Evolutionary conservation across 1,139 yeast genomes (phyloP).

Genomic region (Suhomyces guaymorum): DNA sequence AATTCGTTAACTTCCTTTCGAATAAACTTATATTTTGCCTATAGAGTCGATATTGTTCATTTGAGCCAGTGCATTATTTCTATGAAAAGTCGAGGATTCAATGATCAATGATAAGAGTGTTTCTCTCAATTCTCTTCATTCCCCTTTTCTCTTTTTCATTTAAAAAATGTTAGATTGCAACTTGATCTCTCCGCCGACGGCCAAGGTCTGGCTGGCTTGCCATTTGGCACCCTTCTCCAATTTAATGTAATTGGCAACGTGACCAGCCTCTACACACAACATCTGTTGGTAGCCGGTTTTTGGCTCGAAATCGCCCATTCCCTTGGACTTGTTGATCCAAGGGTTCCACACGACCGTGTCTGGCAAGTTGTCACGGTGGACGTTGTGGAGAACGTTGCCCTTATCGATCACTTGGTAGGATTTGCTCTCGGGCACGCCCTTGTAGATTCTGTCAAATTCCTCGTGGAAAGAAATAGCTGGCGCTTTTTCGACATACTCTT

Average conservation of each 20-base stretch:
- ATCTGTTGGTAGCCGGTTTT: slow-evolving; percentile 77
- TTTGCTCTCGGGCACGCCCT: slow-evolving; percentile 55
- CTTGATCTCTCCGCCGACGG: slow-evolving; percentile 46
- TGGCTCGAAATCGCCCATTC: slow-evolving; percentile 87
- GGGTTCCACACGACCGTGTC: slow-evolving; percentile 99
- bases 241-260: slow-evolving; percentile 65
- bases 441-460: slow-evolving; percentile 85
- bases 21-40: too few species aligned
- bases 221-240: slow-evolving; percentile 71
- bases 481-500: slow-evolving; percentile 65
- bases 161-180: slow-evolving; percentile 45
- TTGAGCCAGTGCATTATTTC: too few species aligned
- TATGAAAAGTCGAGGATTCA: too few species aligned
- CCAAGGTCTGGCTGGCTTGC: slow-evolving; percentile 47
- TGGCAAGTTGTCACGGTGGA: slow-evolving; percentile 66
- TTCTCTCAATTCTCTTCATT: too few species aligned
- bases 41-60: too few species aligned
- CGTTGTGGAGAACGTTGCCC: slow-evolving; percentile 68
- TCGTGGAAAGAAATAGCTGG: slow-evolving; percentile 72
- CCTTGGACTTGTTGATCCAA: slow-evolving; percentile 77
- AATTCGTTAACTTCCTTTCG: too few species aligned
- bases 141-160: too few species aligned
- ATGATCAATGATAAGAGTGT: too few species aligned
- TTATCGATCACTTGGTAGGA: slow-evolving; percentile 63
- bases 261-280: slow-evolving; percentile 95